Evolutionary conservation across 306 rosid species (phyloP), one percentile per base, ranked within the genome.

Genomic region (Ochetophila trinervis): DNA sequence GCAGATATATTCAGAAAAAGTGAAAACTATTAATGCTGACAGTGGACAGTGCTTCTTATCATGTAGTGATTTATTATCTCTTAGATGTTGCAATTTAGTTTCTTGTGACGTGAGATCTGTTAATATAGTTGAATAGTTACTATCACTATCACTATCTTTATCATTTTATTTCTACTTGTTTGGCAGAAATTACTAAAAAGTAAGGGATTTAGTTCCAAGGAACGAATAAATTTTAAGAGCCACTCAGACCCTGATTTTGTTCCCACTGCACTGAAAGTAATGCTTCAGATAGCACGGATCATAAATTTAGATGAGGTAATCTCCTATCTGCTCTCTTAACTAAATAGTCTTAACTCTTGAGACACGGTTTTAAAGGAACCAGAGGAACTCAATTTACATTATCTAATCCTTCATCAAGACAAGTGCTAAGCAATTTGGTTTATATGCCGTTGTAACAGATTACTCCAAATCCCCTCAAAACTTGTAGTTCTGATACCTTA

Each of bases 231-330:
- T 77, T 62, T 89, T 48, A 66, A 30, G 74, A 32, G 73, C 61
- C 66, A 80, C 50, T 71, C 80, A 32, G 36, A 59, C 45, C 73
- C 76, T 56, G 69, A 69, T 75, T 70, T 80, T 74, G 57, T 70
- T 60, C 73, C 57, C 52, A 73, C 66, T 53, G 60, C 86, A 37
- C 73, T 84, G 69, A 76, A 81, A 69, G 72, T 53, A 51, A 52
- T 93, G 81, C 82, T 89, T 69, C 88, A 71, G 66, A 78, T 93
- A 51, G 80, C 85, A 34, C 75, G 90, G 58, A 81, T 93, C 79
- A 77, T 86, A 72, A 86, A 86, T 27, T 74, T 90, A 60, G 83
- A 84, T 59, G 97, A 93, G 98, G 98, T 90, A 66, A 76, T 54
- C 73, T 77, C 60, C 67, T 55, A 51, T 69, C 36, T 51, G 23